These are phyloP conservation scores for Mycena alexandri DNA, from an alignment of 768 basidiomycete genomes.

Conservation along the genomic window DNA sequence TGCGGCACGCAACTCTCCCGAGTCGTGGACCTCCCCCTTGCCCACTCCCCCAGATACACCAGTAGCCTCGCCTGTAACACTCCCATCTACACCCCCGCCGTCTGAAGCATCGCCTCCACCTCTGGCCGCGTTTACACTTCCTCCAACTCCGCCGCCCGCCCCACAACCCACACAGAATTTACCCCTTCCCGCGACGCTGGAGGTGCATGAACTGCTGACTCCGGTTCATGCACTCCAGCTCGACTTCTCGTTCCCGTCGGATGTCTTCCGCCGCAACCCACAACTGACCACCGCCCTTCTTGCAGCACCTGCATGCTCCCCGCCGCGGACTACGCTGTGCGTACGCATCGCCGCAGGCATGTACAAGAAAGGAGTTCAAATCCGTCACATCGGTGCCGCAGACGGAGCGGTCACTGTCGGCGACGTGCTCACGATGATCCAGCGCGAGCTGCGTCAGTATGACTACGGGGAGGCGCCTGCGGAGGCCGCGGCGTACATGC, in stretches of 20 bases:
- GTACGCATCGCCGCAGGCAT: slow-evolving; percentile 12
- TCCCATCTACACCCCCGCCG: neutral
- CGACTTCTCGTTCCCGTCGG: slow-evolving; percentile 31
- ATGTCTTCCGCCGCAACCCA: slow-evolving; percentile 22
- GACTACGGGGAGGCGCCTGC: slow-evolving; percentile 10
- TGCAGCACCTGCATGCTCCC: slow-evolving; percentile 6
- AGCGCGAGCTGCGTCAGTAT: neutral
- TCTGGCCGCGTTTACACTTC: neutral
- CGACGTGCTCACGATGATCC: slow-evolving; percentile 18
- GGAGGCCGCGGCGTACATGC: slow-evolving; percentile 24
- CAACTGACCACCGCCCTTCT: slow-evolving; percentile 15
- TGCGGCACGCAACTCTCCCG: slow-evolving; percentile 8
- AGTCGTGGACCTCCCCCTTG: slow-evolving; percentile 12
- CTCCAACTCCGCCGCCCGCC: neutral
- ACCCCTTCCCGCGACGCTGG: neutral
- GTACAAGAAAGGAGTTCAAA: neutral
- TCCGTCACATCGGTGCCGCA: neutral
- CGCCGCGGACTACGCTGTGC: neutral
- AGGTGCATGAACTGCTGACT: slow-evolving; percentile 5
- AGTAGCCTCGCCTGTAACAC: neutral
- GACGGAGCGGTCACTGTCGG: slow-evolving; percentile 12
- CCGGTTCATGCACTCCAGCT: slow-evolving; percentile 17
- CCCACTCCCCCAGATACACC: slow-evolving; percentile 10
- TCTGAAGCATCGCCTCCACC: too few species aligned
- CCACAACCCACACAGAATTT: slow-evolving; percentile 10